phyloP scores from a whole-genome alignment of 192 early-diverging fungal genomes.

The Piromyces finnis region DNA sequence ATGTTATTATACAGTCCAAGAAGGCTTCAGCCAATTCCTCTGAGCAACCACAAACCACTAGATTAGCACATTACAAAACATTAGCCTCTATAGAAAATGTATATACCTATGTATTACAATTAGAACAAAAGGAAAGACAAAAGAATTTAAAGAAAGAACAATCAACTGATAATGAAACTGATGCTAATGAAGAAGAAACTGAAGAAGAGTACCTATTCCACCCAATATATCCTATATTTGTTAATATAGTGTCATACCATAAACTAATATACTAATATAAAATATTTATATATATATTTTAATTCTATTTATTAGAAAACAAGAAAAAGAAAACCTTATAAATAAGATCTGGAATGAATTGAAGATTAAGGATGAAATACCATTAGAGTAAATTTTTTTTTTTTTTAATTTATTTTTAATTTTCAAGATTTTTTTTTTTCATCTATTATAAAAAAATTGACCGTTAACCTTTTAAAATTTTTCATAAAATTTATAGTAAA shows the following conservation, averaged over 20 bases:
- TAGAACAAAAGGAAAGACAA: background rate
- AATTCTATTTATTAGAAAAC: background rate
- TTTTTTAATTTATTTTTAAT: too few relatives aligned
- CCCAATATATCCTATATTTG: too few relatives aligned
- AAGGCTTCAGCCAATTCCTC: background rate
- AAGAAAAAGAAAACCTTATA: background rate
- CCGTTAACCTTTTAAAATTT: background rate
- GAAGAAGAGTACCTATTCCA: background rate
- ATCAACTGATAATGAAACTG: background rate
- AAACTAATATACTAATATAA: too few relatives aligned
- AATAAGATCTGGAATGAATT: background rate
- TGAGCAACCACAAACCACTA: background rate
- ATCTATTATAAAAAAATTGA: too few relatives aligned
- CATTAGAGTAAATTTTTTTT: background rate
- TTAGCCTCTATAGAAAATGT: background rate
- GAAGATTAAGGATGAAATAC: background rate
- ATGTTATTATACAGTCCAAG: background rate
- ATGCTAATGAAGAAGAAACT: background rate
- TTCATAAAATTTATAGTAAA: conserved; percentile 2
- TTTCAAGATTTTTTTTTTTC: too few relatives aligned
- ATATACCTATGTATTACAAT: background rate
- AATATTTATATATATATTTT: too few relatives aligned
- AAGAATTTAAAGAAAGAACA: background rate
- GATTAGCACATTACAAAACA: background rate
- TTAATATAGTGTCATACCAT: too few relatives aligned